Evolutionary conservation across 2,329 filamentous ascomycete genomes (phyloP), one percentile per base, ranked within the genome.

Genomic region (Apiospora arundinis): DNA sequence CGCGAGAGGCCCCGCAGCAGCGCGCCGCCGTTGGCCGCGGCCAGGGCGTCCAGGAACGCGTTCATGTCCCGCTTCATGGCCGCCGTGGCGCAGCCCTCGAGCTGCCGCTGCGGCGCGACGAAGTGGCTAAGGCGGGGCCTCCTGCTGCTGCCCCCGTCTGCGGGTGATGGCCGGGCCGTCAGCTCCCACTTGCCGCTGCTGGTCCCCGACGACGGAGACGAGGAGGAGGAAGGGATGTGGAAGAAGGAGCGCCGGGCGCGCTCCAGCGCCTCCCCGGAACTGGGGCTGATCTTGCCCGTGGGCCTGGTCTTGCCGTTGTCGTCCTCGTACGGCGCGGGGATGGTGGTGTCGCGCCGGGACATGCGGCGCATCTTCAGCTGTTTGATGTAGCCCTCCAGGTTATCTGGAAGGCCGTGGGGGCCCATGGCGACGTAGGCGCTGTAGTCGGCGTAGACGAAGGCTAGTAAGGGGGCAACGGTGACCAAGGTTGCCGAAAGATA

Each of bases 311-410:
- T 75, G 71, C 11, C 74, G 70, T 4, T 73, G 73, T 40, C 32
- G 16, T 52, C 71, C 21, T 77, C 69, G 70, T 76, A 78, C 1
- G 76, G 76, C 11, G 71, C 74, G 2, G 76, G 76, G 2, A 71
- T 72, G 0, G 73, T 75, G 1, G 74, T 77, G 69, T 78, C 76
- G 56, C 76, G 76, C 23, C 76, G 75, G n/a, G 74, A 69, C 9
- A 63, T 69, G 48, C 40, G 70, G 14, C 70, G 68, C 71, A 75
- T 69, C n/a, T 68, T 48, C 42, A 77, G 75, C 69, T 77, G 76
- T 66, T 52, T 45, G n/a, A 52, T 49, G 42, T 63, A 71, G 14
- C 70, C 70, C 42, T 63, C 60, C 6, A 66, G 67, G 37, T 69
- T 71, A 37, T 71, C 68, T 4, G 70, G 70, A 16, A 71, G 68